Conservation (phyloP, 495 filamentous ascomycete species). For the Penicillium verhagenii region DNA sequence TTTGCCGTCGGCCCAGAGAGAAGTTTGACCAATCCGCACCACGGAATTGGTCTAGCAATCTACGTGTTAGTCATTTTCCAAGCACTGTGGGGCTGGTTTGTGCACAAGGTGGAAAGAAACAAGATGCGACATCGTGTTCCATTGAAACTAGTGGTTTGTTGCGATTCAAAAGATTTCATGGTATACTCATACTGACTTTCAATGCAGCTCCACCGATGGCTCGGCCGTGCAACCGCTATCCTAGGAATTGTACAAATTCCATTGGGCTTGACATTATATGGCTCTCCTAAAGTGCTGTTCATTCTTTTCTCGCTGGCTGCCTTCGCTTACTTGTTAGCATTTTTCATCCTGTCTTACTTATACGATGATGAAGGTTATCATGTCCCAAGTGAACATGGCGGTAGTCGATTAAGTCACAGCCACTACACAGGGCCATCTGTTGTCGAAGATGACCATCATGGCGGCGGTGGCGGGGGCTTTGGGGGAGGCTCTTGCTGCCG, state of each 20-base stretch:
- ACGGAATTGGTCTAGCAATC: conserved; percentile 88
- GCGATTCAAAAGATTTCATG: background rate
- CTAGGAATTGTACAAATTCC: conserved; percentile 86
- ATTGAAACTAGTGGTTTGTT: conserved; percentile 66
- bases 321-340: conserved; percentile 62
- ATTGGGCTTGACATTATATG: conserved; percentile 87
- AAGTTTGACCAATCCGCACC: conserved; percentile 89
- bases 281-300: conserved; percentile 80
- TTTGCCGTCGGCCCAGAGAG: conserved; percentile 48
- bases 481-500: conserved; percentile 43
- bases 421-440: conserved; percentile 36
- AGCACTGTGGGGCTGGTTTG: conserved; percentile 69
- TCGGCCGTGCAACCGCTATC: conserved; percentile 71
- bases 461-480: conserved; percentile 28
- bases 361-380: conserved; percentile 52
- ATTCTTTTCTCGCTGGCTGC: conserved; percentile 78
- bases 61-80: conserved; percentile 84
- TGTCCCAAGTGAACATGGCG: conserved; percentile 51
- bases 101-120: conserved; percentile 62
- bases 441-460: conserved; percentile 30
- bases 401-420: conserved; percentile 44
- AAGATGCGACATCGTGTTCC: conserved; percentile 58
- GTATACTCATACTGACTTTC: background rate
- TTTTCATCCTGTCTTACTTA: conserved; percentile 70
- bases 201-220: conserved; percentile 74